A percentile compares a stretch with the other conserved stretches of the same genome.
phyloP scores from a whole-genome alignment of 2,329 filamentous ascomycete species.

The Cordyceps tenuipes region DNA sequence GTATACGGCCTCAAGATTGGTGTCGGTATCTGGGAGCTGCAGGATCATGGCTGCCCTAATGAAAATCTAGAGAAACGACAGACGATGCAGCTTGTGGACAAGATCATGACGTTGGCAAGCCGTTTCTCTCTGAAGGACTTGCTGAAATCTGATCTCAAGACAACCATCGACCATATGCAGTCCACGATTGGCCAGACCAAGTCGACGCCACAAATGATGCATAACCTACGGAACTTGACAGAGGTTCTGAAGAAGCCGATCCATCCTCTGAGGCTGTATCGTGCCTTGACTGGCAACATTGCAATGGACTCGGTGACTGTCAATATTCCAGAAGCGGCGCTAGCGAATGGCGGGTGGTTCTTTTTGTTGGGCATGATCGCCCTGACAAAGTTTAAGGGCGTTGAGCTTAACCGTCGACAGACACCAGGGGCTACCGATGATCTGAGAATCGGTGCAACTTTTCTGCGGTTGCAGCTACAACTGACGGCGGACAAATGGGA shows the following conservation, averaged over 20 bases:
- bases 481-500: slow-evolving; percentile 79
- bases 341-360: slow-evolving; percentile 83
- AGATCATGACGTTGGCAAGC: slow-evolving; percentile 71
- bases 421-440: slow-evolving; percentile 76
- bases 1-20: slow-evolving; percentile 74
- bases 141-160: slow-evolving; percentile 82
- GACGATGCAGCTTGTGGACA: slow-evolving; percentile 73
- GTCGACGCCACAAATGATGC: slow-evolving; percentile 68
- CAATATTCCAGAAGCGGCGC: slow-evolving; percentile 56
- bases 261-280: slow-evolving; percentile 70
- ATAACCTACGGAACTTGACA: slow-evolving; percentile 77
- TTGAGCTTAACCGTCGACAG: slow-evolving; percentile 64
- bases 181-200: slow-evolving; percentile 74
- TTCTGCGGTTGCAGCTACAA: slow-evolving; percentile 73
- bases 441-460: slow-evolving; percentile 70
- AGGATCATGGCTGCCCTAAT: slow-evolving; percentile 71
- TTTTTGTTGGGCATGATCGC: slow-evolving; percentile 84
- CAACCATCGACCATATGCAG: slow-evolving; percentile 88
- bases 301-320: slow-evolving; percentile 65
- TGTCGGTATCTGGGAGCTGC: slow-evolving; percentile 54
- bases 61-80: slow-evolving; percentile 74
- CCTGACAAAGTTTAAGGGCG: slow-evolving; percentile 70
- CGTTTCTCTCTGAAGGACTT: slow-evolving; percentile 85
- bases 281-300: slow-evolving; percentile 70
- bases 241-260: slow-evolving; percentile 77